Evolutionary conservation across 2,329 filamentous ascomycete genomes (phyloP).

Genomic region (Tolypocladium nubicola): DNA sequence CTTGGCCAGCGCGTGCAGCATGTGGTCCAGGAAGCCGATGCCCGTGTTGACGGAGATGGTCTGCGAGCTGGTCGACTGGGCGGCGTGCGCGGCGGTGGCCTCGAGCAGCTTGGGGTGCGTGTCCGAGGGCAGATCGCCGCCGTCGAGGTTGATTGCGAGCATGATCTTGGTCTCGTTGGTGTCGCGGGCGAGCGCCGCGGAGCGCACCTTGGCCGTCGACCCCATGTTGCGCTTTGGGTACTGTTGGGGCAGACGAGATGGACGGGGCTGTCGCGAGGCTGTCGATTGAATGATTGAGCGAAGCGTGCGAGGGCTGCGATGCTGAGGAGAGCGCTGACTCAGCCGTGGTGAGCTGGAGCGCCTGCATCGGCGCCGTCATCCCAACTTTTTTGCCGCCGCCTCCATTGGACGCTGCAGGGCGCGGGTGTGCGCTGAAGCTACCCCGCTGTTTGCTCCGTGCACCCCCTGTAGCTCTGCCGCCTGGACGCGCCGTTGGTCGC

Average conservation of each 20-base stretch:
- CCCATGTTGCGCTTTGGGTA: conserved; percentile 10
- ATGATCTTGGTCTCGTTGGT: conserved; percentile 99
- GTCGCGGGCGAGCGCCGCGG: conserved; percentile 70
- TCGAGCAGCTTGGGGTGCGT: conserved; percentile 46
- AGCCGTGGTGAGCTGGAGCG: conserved; percentile 2
- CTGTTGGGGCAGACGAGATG: neutral
- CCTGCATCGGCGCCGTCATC: conserved; percentile 16
- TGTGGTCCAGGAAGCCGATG: conserved; percentile 97
- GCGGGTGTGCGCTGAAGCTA: neutral
- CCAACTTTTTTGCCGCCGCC: conserved; percentile 10
- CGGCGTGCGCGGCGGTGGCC: conserved; percentile 57
- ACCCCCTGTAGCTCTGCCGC: neutral
- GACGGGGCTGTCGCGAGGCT: neutral
- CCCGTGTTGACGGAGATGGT: conserved; percentile 82
- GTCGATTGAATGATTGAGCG: neutral
- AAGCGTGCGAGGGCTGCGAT: neutral
- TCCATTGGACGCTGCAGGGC: neutral
- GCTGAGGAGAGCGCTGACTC: neutral
- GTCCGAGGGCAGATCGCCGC: conserved; percentile 62
- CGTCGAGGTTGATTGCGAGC: conserved; percentile 85
- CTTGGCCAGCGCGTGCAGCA: conserved; percentile 94
- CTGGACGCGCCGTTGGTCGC: neutral
- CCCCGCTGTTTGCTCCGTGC: conserved; percentile 2
- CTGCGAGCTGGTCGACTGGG: conserved; percentile 75
- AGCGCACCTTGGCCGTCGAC: conserved; percentile 38